Evolutionary conservation across 2,329 filamentous ascomycete species (phyloP), one percentile per base, ranked within the genome.

Genomic region (Acephala macrosclerotiorum): DNA sequence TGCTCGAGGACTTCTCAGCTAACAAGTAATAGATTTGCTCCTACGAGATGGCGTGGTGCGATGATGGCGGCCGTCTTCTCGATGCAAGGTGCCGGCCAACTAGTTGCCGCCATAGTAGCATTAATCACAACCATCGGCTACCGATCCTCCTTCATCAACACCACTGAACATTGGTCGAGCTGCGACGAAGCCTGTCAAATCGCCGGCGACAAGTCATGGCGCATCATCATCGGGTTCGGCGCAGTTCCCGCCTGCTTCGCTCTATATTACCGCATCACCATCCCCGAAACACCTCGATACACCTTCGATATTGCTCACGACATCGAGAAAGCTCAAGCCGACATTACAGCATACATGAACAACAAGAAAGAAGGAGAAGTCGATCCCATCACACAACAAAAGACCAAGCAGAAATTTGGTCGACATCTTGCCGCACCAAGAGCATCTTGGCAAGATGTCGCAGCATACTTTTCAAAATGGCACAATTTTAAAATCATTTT

Each of bases 51-150:
- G 88, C 85, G 92, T 72, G 92, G 91, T 67, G 91, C 89, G 65
- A 95, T 96, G 90, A 91, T 96, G 83, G 91, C 89, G 12, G 85
- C 90, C 18, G 91, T 95, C 58, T 96, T 96, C 75, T 91, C 91
- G 42, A 94, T 94, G 91, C 92, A 96, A 74, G 91, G 91, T 57
- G 82, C 94, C 29, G 92, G 92, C n/a, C 91, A 95, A 74, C 87
- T 95, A 60, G 82, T 83, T 22, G 90, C 90, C 14, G 89, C 90
- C 29, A 80, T 94, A 6, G 84, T 94, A 22, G 87, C 91, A 14
- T 80, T 95, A 38, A 85, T 93, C 61, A 89, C 89, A 42, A 90
- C 89, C 0, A 79, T 84, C 18, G 87, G 85, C 2, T 93, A 92
- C 79, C 88, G 87, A 72, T 74, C 76, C 20, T 79, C 82, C 0